Conservation (phyloP, 805 yeast species). For the Yarrowia sp. region DNA sequence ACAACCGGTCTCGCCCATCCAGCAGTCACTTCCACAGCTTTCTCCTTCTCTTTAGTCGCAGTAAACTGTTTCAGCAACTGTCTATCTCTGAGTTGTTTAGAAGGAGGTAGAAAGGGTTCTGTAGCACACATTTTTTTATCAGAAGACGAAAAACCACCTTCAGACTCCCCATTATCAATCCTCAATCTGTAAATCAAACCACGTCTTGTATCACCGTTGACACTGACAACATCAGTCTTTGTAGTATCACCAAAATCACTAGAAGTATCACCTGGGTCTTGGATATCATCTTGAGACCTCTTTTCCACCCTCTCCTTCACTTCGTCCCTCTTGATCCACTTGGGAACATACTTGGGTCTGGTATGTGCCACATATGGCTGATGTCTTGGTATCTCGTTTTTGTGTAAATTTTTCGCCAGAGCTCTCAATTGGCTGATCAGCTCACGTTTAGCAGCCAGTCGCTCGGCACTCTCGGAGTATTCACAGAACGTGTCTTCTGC, state of each 20-base stretch:
- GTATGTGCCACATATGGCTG: not conserved
- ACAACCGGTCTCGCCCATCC: slow-evolving; percentile 1
- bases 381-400: not conserved
- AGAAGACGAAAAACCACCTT: too few relatives aligned
- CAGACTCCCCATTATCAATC: too few relatives aligned
- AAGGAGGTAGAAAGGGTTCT: too few relatives aligned
- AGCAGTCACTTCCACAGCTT: not conserved
- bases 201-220: too few relatives aligned
- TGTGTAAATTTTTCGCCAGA: not conserved
- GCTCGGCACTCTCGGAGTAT: not conserved
- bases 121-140: too few relatives aligned
- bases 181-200: too few relatives aligned
- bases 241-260: not conserved
- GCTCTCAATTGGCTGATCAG: not conserved
- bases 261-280: too few relatives aligned
- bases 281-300: not conserved
- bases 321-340: not conserved
- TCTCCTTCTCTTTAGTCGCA: not conserved
- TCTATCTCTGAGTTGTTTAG: not conserved
- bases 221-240: not conserved
- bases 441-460: slow-evolving; percentile 3
- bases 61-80: not conserved
- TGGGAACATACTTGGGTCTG: slow-evolving; percentile 11
- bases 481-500: slow-evolving; percentile 11
- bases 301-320: too few relatives aligned